Base-by-base conservation (phyloP, 441 rosid species). In the Gossypium davidsonii region DNA sequence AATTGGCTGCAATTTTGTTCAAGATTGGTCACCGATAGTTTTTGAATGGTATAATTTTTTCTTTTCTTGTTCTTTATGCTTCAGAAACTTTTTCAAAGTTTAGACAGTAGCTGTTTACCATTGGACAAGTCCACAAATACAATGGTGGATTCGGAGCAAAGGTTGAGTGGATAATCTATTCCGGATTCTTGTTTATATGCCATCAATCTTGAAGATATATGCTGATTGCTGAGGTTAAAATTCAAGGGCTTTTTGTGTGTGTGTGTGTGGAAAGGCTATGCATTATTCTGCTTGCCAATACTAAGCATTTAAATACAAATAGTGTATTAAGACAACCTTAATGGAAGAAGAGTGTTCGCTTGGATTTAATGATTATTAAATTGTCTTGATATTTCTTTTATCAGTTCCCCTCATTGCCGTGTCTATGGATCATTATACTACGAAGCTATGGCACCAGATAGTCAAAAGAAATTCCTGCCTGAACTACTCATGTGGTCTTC, bases 141-240 rank as follows among this genome's bases (percentile, higher is more conserved):
- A 62, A 71, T 26, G 64, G 60, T 64, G 53, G 57, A 46, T 34
- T 61, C 59, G 23, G 48, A 63, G 15, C 52, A 42, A 37, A 55
- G 53, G 1, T 70, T 8, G 44, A 12, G 15, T 58, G 58, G 42
- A 34, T 63, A 65, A 42, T 55, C 48, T 37, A 28, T 26, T 44
- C 75, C 75, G 56, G 26, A 48, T 65, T 28, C n/a, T 6, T 26
- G 49, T 53, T 21, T 11, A 21, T 56, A 7, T 58, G 55, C 42
- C 21, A 55, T 10, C 23, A 25, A 70, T 56, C 21, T 48, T 71
- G 55, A 44, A 55, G 10, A 60, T 12, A 71, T 71, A n/a, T 37
- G 44, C 44, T 37, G 44, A 37, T n/a, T 51, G 18, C 12, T 31
- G 53, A 23, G 39, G 51, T 73, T 49, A 21, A 48, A 37, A 62